Evolutionary conservation across 768 basidiomycete species (phyloP), one percentile per base, ranked within the genome.

Genomic region (Serpula lacrymans): DNA sequence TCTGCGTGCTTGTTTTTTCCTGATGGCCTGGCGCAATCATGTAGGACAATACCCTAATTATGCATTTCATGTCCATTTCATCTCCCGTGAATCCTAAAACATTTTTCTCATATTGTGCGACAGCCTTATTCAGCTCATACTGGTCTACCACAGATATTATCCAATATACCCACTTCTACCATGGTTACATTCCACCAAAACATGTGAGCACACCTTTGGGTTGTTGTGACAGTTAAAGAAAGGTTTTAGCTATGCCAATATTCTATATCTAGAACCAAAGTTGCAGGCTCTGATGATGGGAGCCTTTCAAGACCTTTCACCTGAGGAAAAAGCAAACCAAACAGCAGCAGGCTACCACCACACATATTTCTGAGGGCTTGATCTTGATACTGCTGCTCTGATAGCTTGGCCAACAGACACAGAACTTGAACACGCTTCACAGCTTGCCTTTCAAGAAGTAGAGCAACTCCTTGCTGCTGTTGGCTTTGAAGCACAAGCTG

Each of bases 401-500:
- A 23, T 35, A 17, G n/a, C 18, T 4, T 54, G 43, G 35, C 55
- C 52, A 6, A 32, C 34, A 1, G 54, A 56, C 18, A 21, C 26
- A 11, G 50, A 57, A 24, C 9, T 57, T 17, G 30, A 27, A 2
- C 16, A 24, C 5, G 51, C 45, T 2, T 43, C 48, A 7, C 34
- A 30, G 7, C 30, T 29, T 7, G 53, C 51, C 1, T 52, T 48
- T 32, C 35, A 30, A 11, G 49, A 52, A 16, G 46, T 56, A 72
- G 85, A 51, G 57, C 77, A 62, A 65, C 83, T 59, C 39, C 77
- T 65, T 67, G 84, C 49, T 57, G 84, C 58, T 57, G 79, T 62
- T 57, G 86, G 49, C 51, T 78, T 68, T 29, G 39, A 47, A 33
- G 49, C 46, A 11, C 17, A 33, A 8, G 25, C 17, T 3, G 44